These are phyloP conservation scores for Pseudogymnoascus sp. DNA, from an alignment of 2,329 filamentous ascomycete species.

Conservation along the genomic window DNA sequence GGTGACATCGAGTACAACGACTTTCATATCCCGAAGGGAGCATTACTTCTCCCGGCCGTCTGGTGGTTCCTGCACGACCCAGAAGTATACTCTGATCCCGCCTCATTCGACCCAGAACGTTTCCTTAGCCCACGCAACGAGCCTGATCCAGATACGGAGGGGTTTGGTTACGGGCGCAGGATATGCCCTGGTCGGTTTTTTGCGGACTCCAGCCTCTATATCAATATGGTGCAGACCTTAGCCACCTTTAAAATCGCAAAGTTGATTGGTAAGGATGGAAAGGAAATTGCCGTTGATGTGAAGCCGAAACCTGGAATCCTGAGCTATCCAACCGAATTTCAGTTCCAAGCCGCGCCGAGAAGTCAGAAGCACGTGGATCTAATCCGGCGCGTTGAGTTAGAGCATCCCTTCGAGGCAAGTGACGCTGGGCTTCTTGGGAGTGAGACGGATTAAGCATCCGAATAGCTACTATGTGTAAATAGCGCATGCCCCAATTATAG, in stretches of 20 bases:
- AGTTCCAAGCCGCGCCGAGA: background rate
- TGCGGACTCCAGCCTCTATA: constrained; percentile 35
- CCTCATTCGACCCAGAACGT: constrained; percentile 38
- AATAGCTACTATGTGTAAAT: background rate
- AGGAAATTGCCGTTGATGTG: constrained; percentile 19
- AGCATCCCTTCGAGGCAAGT: background rate
- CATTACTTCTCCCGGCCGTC: constrained; percentile 19
- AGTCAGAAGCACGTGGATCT: constrained; percentile 4
- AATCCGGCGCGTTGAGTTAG: background rate
- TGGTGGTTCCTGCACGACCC: constrained; percentile 22
- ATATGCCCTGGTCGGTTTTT: constrained; percentile 44
- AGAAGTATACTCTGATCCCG: constrained; percentile 33
- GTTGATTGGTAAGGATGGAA: constrained; percentile 29
- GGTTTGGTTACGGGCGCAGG: constrained; percentile 45
- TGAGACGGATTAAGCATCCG: background rate
- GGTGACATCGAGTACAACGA: constrained; percentile 49
- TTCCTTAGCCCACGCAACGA: constrained; percentile 35
- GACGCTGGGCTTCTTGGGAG: constrained; percentile 1
- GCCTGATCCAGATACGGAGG: constrained; percentile 40
- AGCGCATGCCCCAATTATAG: background rate
- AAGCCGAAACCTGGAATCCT: constrained; percentile 5
- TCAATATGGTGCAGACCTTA: constrained; percentile 32
- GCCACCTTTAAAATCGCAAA: constrained; percentile 30
- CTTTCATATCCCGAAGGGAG: constrained; percentile 46
- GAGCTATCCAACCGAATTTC: background rate